Evolutionary conservation across 495 filamentous ascomycete species (phyloP), one percentile per base, ranked within the genome.

Genomic region (Bryoglossum gracile): DNA sequence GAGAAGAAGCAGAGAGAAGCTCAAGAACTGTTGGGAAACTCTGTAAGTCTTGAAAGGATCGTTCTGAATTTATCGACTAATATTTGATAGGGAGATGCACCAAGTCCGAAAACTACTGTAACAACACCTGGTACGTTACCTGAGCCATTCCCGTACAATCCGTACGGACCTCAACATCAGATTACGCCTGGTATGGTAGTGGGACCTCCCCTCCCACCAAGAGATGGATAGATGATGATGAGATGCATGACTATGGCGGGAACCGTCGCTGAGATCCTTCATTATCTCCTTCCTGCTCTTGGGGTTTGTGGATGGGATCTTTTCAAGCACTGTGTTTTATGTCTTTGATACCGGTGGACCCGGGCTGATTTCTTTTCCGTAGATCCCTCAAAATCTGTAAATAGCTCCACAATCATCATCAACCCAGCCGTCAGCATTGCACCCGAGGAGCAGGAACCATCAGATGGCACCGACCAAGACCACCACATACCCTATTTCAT

Each of bases 401-500:
- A 53, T 55, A 57, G 44, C 42, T 55, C 56, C 46, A 55, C 48
- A 39, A 60, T 44, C 56, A 54, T 60, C 43, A 53, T 57, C 46
- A 34, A 56, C 55, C 55, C 58, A 56, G 48, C 47, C 39, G 30
- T 55, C 53, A 52, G 55, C 43, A 56, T 60, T 55, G 62, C 62
- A 57, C 62, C 62, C 50, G 55, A 58, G 33, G 56, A 61, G 10
- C 42, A 42, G 22, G 54, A 38, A 30, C 21, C 21, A 3, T 23
- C 14, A 0, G 4, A 8, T 5, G 10, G 16, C 16, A 23, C 23
- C 4, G 41, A 43, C 14, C 14, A 23, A 3, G 57, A 59, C 16
- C 48, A 58, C 13, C 50, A 54, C 19, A 37, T 59, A 46, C 45
- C 51, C 16, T 52, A 60, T 9, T 86, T 89, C 51, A 76, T 90